Base-by-base conservation (phyloP, 371 early-diverging fungal species). In the Mortierella sp. region DNA sequence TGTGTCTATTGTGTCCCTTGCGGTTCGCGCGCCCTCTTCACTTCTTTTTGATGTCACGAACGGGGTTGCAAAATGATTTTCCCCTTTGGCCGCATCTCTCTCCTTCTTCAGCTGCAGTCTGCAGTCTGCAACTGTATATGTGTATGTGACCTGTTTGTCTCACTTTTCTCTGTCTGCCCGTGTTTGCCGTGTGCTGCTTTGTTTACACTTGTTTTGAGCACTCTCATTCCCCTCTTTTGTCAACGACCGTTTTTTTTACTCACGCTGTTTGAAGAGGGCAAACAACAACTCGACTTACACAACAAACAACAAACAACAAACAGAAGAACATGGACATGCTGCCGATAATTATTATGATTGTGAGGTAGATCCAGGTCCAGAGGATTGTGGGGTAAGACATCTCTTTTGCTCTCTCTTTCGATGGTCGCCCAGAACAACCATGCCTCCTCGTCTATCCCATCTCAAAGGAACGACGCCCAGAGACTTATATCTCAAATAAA, bases 1-100 rank as follows among this genome's bases (percentile, higher is more conserved):
- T 66, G 31, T 63, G 29, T 66, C 44, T 29, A 26, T 67, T 66
- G 31, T 63, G 29, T 66, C 39, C 40, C 64, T 14, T 41, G 13
- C 24, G 43, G 40, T 41, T 43, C 24, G 24, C 41, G 24, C 43
- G 24, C 31, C 31, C 29, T 24, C 26, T 24, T 64, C 40, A 40
- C 16, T 41, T 41, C 14, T 64, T 26, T 26, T 65, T 50, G 37
- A 61, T 34, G 61, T 61, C 37, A 61, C 61, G 61, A 37, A 61
- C 61, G 61, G 61, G 61, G 61, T 61, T 61, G n/a, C 61, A 22
- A 34, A 19, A 34, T 64, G 64, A 22, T 66, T 73, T 39, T 73
- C 70, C 40, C 41, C 37, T 47, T 50, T 44, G 65, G 65, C 40
- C 40, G 44, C 43, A 41, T 29, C 43, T 45, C 1, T 5, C 22